Evolutionary conservation across 2,329 filamentous ascomycete species (phyloP).

Genomic region (Aspergillus caelatus): DNA sequence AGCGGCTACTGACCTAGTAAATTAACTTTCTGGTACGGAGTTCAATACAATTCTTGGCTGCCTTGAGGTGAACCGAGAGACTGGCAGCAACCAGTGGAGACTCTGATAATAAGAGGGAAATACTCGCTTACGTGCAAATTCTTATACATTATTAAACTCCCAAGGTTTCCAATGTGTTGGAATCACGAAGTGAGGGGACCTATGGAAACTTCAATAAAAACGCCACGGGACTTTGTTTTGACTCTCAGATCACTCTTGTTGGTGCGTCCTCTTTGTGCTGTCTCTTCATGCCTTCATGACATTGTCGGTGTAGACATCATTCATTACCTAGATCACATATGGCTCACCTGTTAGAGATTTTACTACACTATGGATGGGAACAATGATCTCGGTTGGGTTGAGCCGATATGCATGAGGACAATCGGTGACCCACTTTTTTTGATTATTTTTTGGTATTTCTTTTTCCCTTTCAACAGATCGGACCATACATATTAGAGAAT

Average conservation of each 20-base stretch:
- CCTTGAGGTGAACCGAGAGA: not conserved
- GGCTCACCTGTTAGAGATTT: not conserved
- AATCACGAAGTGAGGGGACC: slow-evolving; percentile 12
- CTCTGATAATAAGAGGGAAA: not conserved
- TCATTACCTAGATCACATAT: not conserved
- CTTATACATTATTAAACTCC: not conserved
- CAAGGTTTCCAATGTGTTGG: slow-evolving; percentile 5
- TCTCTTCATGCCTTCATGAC: not conserved
- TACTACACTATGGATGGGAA: not conserved
- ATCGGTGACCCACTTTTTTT: slow-evolving; percentile 4
- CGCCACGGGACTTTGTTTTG: slow-evolving; percentile 7
- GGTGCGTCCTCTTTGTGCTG: not conserved
- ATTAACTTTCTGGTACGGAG: not conserved
- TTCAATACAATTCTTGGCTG: slow-evolving; percentile 2
- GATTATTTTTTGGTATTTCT: not conserved
- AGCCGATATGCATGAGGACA: slow-evolving; percentile 2
- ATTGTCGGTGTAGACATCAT: slow-evolving; percentile 6
- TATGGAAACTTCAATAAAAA: slow-evolving; percentile 17
- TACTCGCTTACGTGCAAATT: slow-evolving; percentile 2
- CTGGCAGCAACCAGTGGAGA: not conserved
- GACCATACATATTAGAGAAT: not conserved
- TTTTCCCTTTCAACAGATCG: slow-evolving; percentile 3
- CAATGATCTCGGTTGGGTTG: slow-evolving; percentile 1
- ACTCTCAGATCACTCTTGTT: not conserved
- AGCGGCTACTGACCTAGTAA: not conserved